A percentile compares a stretch with the other conserved stretches of the same genome.
These are phyloP conservation scores for Diospyros kaki DNA, from an alignment of 148 eudicot genomes.

Conservation along the genomic window DNA sequence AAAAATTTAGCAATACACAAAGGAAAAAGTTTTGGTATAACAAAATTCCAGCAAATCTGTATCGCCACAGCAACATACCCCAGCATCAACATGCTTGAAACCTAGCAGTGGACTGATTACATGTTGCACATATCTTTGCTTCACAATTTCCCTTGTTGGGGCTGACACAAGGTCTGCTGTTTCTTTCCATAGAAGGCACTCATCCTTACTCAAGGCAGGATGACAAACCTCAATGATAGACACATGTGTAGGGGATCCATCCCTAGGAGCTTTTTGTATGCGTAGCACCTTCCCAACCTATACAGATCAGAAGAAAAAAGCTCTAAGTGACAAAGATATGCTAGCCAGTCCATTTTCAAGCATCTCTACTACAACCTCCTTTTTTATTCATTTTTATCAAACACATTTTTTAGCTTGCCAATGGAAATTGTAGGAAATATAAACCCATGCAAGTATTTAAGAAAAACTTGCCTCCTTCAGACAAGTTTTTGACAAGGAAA, in stretches of 20 bases:
- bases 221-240: constrained; percentile 37
- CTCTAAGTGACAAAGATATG: background rate
- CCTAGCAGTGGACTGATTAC: constrained; percentile 85
- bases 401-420: no score
- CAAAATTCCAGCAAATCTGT: background rate
- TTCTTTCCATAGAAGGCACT: constrained; percentile 67
- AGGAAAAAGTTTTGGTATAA: background rate
- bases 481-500: no score
- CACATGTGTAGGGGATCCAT: constrained; percentile 35
- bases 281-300: constrained; percentile 28
- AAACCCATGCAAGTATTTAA: no score
- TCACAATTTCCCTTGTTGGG: constrained; percentile 59
- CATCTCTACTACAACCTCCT: no score
- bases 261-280: constrained; percentile 20
- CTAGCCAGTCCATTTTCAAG: no score
- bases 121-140: constrained; percentile 62
- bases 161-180: constrained; percentile 48
- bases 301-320: background rate
- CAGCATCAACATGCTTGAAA: constrained; percentile 77
- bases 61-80: constrained; percentile 50
- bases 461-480: no score
- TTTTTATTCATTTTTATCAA: no score
- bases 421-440: no score
- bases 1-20: background rate
- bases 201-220: constrained; percentile 51